These are phyloP conservation scores for Brassica rapa DNA, from an alignment of 345 rosid genomes.

Conservation along the genomic window DNA sequence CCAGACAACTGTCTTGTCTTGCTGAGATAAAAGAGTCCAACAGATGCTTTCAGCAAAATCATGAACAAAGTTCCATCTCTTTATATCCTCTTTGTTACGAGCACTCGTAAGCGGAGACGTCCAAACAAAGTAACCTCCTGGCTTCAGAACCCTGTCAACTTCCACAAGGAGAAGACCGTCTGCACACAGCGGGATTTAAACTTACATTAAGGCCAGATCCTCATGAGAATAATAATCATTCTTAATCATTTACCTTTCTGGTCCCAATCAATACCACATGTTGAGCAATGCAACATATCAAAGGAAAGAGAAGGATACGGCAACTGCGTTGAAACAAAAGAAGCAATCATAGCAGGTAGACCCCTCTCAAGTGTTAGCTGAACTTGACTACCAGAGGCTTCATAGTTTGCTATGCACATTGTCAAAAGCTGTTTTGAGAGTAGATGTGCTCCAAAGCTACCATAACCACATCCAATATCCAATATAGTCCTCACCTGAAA, in stretches of 20 bases:
- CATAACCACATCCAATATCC: constrained; percentile 99
- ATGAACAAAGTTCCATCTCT: constrained; percentile 72
- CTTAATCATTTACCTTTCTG: constrained; percentile 65
- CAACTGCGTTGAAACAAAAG: constrained; percentile 75
- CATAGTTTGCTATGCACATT: constrained; percentile 94
- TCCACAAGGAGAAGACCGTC: constrained; percentile 86
- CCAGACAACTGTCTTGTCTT: constrained; percentile 97
- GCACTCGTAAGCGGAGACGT: constrained; percentile 87
- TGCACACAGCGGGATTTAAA: constrained; percentile 28
- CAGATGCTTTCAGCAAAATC: constrained; percentile 79
- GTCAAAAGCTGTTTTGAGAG: constrained; percentile 76
- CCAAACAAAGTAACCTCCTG: constrained; percentile 99
- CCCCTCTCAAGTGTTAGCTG: constrained; percentile 98
- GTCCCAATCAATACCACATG: constrained; percentile 97
- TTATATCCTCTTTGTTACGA: constrained; percentile 64
- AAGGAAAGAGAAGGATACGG: constrained; percentile 97
- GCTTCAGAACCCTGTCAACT: constrained; percentile 87
- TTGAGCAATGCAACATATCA: constrained; percentile 96
- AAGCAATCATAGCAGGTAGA: constrained; percentile 94
- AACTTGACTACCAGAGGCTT: constrained; percentile 96
- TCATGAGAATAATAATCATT: not conserved
- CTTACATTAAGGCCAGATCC: not conserved
- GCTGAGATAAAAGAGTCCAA: constrained; percentile 87
- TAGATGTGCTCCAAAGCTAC: constrained; percentile 99
- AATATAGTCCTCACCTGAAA: constrained; percentile 90